Evolutionary conservation across 768 basidiomycete species (phyloP), one percentile per base, ranked within the genome.

Genomic region (Leccinum uliginosum): DNA sequence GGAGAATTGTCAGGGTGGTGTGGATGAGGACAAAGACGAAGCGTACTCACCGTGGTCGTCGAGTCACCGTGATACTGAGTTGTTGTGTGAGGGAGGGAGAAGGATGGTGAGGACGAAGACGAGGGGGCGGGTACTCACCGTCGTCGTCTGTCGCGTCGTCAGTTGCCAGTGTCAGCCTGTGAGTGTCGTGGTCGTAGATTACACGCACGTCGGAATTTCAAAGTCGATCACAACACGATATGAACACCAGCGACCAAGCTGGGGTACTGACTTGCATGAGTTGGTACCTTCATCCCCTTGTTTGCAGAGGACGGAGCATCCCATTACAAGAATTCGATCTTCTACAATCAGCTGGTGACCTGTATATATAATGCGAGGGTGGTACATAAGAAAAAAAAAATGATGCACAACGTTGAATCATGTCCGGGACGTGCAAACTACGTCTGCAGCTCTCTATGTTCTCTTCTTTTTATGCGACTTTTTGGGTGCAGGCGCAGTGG

Each of bases 391-490:
- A 34, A 27, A 45, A 26, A 8, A 6, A 27, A 30, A 15, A 24
- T 12, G 32, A 6, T 34, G 32, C 40, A 26, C 15, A 40, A 43
- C 11, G n/a, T n/a, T n/a, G n/a, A 11, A 30, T 12, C n/a, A 21
- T 29, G 26, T 46, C 48, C 21, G 4, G 30, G 2, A 10, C 11
- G 8, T 34, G 21, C 38, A 10, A 29, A 26, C n/a, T n/a, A 7
- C 38, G 35, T 3, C 14, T 38, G 38, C 17, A 17, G 17, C 38
- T 24, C 7, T 29, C 62, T 72, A 84, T 8, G 82, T 83, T 70
- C 84, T 89, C 74, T 85, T 88, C 73, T 85, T 86, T 76, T 89
- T 87, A 21, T 79, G 70, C 45, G 81, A 76, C 57, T 83, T 77
- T 71, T 86, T 88, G 17, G 73, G 71, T n/a, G 80, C 70, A 8